Evolutionary conservation across 129 eudicot species (phyloP), one percentile per base, ranked within the genome.

Genomic region (Lactuca sativa): DNA sequence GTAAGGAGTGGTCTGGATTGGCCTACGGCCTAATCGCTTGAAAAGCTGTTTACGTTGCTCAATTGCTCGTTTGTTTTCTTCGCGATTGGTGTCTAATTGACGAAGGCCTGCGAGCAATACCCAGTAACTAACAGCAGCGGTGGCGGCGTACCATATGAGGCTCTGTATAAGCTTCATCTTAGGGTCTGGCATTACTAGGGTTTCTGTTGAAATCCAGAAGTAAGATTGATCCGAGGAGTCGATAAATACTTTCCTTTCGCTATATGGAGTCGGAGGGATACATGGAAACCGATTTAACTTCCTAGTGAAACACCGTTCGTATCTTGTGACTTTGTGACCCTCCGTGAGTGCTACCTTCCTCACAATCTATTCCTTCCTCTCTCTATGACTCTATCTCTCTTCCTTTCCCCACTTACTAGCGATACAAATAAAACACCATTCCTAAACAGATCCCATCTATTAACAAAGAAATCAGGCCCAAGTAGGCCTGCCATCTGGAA

Each of bases 141-240:
- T 80, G 9, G 85, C 88, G 32, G 83, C 88, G 70, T 80, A 84
- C 80, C 72, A 69, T 5, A 80, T 53, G n/a, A 84, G 75, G 47
- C 78, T 71, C 64, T 84, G 75, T 15, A 80, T 44, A 3, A 77
- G 36, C 53, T 72, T 76, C 62, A 59, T 60, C 31, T 83, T 76
- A 59, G 83, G 49, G 60, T 72, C 69, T 9, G 59, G 66, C 79
- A 71, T 73, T 79, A 8, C 40, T 70, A 53, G 75, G 75, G 75
- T 62, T 68, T 62, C 71, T 55, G 63, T 43, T 1, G 52, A 41
- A 63, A 62, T 63, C 12, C 3, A 53, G 44, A 9, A 31, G 54
- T 53, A 6, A 62, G 41, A 31, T 18, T 30, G 60, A 37, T 54
- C 6, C 4, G 9, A 6, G 36, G 43, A 41, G 43, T 55, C 30